phyloP scores from a whole-genome alignment of 768 basidiomycete species.

The Hygrophorus russula region DNA sequence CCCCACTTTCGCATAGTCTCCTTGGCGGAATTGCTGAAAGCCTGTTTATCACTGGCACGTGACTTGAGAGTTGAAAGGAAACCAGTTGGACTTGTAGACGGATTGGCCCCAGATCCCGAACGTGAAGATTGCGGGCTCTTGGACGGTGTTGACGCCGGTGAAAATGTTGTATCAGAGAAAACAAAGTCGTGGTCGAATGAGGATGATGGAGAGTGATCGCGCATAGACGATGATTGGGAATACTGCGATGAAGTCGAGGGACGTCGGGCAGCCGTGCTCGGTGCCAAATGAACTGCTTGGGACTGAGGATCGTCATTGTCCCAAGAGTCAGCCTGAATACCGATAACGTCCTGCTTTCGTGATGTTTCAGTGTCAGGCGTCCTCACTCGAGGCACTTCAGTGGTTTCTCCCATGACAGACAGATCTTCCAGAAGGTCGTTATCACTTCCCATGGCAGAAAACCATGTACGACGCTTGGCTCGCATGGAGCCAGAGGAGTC shows the following conservation, averaged over 20 bases:
- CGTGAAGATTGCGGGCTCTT: slow-evolving; percentile 21
- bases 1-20: slow-evolving; percentile 93
- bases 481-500: slow-evolving; percentile 14
- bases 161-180: slow-evolving; percentile 11
- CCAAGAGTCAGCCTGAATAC: too few species aligned
- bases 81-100: slow-evolving; percentile 38
- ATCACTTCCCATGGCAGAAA: slow-evolving; percentile 31
- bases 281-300: too few species aligned
- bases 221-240: slow-evolving; percentile 34
- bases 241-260: too few species aligned
- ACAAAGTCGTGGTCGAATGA: slow-evolving; percentile 1
- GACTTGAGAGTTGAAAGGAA: slow-evolving; percentile 76
- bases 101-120: slow-evolving; percentile 10
- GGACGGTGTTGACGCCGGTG: slow-evolving; percentile 23
- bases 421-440: slow-evolving; percentile 15
- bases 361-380: too few species aligned
- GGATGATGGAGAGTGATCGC: slow-evolving; percentile 20
- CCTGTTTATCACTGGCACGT: slow-evolving; percentile 74
- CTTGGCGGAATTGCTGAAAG: slow-evolving; percentile 72
- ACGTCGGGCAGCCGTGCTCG: too few species aligned
- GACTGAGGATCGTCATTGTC: too few species aligned
- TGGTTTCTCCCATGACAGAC: too few species aligned
- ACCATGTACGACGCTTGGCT: slow-evolving; percentile 44
- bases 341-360: too few species aligned
- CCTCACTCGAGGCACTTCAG: too few species aligned